Evolutionary conservation across 768 basidiomycete genomes (phyloP).

Genomic region (Cubamyces sp.): DNA sequence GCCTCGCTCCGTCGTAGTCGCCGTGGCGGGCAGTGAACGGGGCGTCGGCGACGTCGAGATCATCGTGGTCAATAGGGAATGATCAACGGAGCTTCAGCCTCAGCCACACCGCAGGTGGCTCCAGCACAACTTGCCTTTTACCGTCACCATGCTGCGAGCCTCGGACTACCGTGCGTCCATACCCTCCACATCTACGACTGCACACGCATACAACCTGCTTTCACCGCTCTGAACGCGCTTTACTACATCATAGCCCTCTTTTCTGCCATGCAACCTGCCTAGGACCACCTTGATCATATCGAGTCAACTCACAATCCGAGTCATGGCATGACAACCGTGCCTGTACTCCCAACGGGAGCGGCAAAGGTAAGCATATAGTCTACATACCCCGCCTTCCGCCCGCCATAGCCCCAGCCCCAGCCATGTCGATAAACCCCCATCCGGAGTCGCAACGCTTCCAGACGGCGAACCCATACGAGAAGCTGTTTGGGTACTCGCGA

Average conservation of each 20-base stretch:
- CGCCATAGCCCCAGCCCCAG: not conserved
- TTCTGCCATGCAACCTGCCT: not conserved
- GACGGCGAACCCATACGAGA: constrained; percentile 55
- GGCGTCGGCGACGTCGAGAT: not conserved
- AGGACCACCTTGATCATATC: not conserved
- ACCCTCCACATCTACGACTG: not conserved
- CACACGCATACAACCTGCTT: not conserved
- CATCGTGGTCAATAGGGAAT: constrained; percentile 1
- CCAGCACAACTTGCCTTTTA: not conserved
- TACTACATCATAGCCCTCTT: not conserved
- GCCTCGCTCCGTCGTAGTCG: not conserved
- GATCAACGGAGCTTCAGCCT: not conserved
- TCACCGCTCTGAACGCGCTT: not conserved
- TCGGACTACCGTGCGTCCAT: too few relatives aligned
- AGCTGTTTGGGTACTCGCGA: constrained; percentile 54
- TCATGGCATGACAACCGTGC: not conserved
- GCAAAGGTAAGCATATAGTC: not conserved
- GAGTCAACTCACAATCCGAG: constrained; percentile 5
- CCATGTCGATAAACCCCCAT: not conserved
- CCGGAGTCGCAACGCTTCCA: constrained; percentile 22
- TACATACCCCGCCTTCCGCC: not conserved
- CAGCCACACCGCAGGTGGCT: not conserved
- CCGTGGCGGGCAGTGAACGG: not conserved
- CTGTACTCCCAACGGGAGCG: not conserved
- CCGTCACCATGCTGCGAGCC: constrained; percentile 2